A percentile compares a stretch with the other conserved stretches of the same genome.
Evolutionary conservation across 805 yeast genomes (phyloP).

Genomic region (Yarrowia divulgata): DNA sequence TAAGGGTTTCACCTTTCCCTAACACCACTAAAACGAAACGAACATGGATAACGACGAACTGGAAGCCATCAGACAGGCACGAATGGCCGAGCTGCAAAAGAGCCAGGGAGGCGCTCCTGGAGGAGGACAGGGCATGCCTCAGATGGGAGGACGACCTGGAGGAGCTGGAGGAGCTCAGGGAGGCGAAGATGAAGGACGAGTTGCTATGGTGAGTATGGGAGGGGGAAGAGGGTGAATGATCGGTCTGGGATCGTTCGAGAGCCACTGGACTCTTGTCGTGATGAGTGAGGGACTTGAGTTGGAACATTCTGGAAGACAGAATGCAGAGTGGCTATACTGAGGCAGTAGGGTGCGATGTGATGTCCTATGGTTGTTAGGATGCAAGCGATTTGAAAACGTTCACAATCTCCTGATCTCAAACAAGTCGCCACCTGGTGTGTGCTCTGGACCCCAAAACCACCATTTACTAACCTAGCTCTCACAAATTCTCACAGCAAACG

Average conservation of each 20-base stretch:
- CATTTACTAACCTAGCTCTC: slow-evolving; percentile 53
- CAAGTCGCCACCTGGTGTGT: no score
- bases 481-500: slow-evolving; percentile 79
- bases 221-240: neutral
- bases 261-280: no score
- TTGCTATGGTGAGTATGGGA: slow-evolving; percentile 45
- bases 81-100: slow-evolving; percentile 81
- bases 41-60: slow-evolving; percentile 86
- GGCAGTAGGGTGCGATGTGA: neutral
- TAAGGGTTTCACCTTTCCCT: slow-evolving; percentile 1
- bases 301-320: neutral
- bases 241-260: neutral
- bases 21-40: neutral
- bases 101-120: slow-evolving; percentile 44
- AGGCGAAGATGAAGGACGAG: slow-evolving; percentile 54
- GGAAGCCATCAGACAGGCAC: slow-evolving; percentile 90
- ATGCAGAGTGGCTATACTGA: no score
- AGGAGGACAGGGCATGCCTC: slow-evolving; percentile 30
- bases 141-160: slow-evolving; percentile 17
- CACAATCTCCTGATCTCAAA: no score
- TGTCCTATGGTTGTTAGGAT: no score
- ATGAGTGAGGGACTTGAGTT: no score
- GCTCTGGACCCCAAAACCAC: no score
- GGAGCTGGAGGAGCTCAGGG: slow-evolving; percentile 10
- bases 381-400: no score